Percentiles rank a stretch among this genome's conserved stretches.
phyloP scores from a whole-genome alignment of 176 grass and related monocot genomes.

The Canna indica region DNA sequence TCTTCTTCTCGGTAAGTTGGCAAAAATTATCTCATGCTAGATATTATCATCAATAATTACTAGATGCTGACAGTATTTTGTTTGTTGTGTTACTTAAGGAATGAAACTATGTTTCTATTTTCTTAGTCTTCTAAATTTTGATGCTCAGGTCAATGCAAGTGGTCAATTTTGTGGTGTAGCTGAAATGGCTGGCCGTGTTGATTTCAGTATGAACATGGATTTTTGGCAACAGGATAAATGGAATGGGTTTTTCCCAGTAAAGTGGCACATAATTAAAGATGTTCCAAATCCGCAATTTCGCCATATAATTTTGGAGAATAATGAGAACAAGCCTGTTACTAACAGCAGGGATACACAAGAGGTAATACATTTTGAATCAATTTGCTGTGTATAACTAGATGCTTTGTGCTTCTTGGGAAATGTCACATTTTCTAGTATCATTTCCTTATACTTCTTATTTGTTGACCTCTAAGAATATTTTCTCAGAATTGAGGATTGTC shows the following conservation, averaged over 20 bases:
- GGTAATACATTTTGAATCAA: slow-evolving; percentile 33
- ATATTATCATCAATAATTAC: neutral
- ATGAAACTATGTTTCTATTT: slow-evolving; percentile 13
- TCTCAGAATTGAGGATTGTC: neutral
- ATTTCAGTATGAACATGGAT: slow-evolving; percentile 76
- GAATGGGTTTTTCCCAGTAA: slow-evolving; percentile 81
- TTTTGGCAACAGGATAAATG: slow-evolving; percentile 99
- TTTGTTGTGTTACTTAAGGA: neutral
- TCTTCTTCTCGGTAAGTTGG: slow-evolving; percentile 87
- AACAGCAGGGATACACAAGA: slow-evolving; percentile 94
- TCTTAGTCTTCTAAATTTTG: slow-evolving; percentile 5
- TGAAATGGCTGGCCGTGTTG: slow-evolving; percentile 79
- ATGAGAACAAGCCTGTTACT: slow-evolving; percentile 87
- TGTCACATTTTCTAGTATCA: neutral
- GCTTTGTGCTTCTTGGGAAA: neutral
- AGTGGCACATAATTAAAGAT: slow-evolving; percentile 96
- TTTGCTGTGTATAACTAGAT: neutral
- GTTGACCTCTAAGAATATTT: too few relatives aligned
- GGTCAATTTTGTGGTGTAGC: slow-evolving; percentile 91
- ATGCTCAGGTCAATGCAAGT: slow-evolving; percentile 78
- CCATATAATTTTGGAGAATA: slow-evolving; percentile 95
- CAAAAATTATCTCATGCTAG: too few relatives aligned
- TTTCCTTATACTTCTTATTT: too few relatives aligned
- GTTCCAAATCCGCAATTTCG: slow-evolving; percentile 88
- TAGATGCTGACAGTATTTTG: neutral